These are phyloP conservation scores for Colletotrichum aenigma DNA, from an alignment of 2,329 filamentous ascomycete genomes.

Conservation along the genomic window DNA sequence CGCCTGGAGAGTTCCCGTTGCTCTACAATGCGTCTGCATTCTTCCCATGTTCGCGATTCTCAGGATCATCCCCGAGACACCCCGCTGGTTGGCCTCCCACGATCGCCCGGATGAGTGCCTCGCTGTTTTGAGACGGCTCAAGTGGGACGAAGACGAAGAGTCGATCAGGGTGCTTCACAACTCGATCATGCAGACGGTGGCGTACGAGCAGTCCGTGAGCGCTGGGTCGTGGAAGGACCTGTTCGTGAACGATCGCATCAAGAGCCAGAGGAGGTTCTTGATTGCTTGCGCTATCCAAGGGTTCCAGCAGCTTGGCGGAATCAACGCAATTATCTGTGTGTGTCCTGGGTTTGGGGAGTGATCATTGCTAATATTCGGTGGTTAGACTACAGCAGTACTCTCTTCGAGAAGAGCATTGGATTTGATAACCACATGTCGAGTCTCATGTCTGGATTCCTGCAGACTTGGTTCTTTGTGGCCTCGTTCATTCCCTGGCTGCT, in stretches of 20 bases:
- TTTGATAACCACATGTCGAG: conserved; percentile 47
- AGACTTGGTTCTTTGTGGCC: conserved; percentile 48
- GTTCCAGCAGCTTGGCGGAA: conserved; percentile 52
- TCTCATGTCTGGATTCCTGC: conserved; percentile 56
- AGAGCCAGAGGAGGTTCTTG: conserved; percentile 32
- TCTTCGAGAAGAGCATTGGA: conserved; percentile 50
- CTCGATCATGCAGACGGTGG: conserved; percentile 35
- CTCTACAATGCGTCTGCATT: conserved; percentile 44
- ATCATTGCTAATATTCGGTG: background rate
- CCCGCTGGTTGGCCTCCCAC: conserved; percentile 45
- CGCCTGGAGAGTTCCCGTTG: conserved; percentile 45
- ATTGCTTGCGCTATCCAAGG: conserved; percentile 34
- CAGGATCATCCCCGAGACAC: conserved; percentile 44
- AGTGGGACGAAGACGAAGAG: conserved; percentile 22
- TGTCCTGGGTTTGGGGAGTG: rapidly evolving
- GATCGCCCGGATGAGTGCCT: conserved; percentile 39
- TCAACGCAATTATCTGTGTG: conserved; percentile 51
- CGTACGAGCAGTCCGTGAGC: conserved; percentile 34
- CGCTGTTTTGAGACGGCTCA: conserved; percentile 41
- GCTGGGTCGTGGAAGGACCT: conserved; percentile 32
- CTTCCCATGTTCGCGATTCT: conserved; percentile 42
- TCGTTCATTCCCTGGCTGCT: conserved; percentile 50
- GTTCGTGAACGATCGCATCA: conserved; percentile 34
- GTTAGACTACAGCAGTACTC: conserved; percentile 46
- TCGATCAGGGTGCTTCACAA: conserved; percentile 29